Base-by-base conservation (phyloP, 495 filamentous ascomycete genomes). In the Bryoglossum gracile region DNA sequence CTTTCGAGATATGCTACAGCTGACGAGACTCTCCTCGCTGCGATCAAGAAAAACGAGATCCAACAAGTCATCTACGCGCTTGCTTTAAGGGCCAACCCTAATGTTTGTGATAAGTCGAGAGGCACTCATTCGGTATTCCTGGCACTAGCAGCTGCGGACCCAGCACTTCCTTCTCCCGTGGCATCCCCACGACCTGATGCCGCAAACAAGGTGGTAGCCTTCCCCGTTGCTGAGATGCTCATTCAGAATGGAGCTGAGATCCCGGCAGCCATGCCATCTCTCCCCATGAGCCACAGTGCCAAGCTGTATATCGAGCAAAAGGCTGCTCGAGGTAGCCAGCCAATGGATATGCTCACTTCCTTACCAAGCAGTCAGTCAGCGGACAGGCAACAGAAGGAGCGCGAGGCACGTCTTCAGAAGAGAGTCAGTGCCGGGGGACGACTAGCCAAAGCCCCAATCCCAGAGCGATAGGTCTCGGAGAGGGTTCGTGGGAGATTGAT, bases 161-260 rank as follows among this genome's bases (percentile, higher is more conserved):
- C 91, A 8, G 88, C 89, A 16, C 71, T 81, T 0, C 85, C 87
- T 0, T 72, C 72, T 22, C 68, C 70, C 26, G 46, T 44, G 9
- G 34, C 51, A n/a, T 54, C 62, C 4, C 60, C 65, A 2, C 57
- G 52, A 2, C 54, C 55, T 10, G 58, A 58, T 1, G 43, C 51
- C 9, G 40, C 66, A 19, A 30, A 30, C 13, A 73, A 71, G 42
- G 49, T 58, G 3, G 58, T 70, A 11, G 68, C 74, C 2, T 98
- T 96, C 65, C 84, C 94, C 0, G 70, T 96, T 19, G 94, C 92
- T 22, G 92, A 98, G 66, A 75, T 97, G 40, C 75, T 98, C 9
- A 73, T 97, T 16, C 92, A 95, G 57, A 97, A 97, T 62, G 92
- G 92, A 24, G 89, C 89, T 6, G 87, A 94, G 37, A 84, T 96